A percentile compares a stretch with the other conserved stretches of the same genome.
phyloP scores from a whole-genome alignment of 805 yeast species.

The Wickerhamiella brachini region DNA sequence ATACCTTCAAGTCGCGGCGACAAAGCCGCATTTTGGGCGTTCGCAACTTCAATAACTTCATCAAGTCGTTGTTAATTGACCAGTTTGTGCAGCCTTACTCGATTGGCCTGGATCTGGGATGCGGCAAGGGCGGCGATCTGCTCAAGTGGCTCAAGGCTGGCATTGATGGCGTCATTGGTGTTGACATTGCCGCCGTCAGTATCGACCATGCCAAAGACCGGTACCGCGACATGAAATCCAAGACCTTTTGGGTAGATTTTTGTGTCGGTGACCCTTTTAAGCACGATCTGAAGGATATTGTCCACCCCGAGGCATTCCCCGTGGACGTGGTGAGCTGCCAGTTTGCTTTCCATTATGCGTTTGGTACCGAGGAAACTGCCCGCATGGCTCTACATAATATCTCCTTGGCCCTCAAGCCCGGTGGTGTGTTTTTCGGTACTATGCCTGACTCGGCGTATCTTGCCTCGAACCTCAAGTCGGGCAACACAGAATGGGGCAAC shows the following conservation, averaged over 20 bases:
- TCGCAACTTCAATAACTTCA: constrained; percentile 81
- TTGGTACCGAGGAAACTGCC: constrained; percentile 70
- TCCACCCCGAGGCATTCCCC: constrained; percentile 65
- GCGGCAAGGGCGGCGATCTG: constrained; percentile 98
- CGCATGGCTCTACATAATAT: constrained; percentile 62
- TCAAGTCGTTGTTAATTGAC: constrained; percentile 72
- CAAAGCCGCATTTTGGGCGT: constrained; percentile 75
- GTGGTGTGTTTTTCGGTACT: constrained; percentile 87
- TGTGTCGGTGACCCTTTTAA: constrained; percentile 90
- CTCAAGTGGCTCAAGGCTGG: constrained; percentile 72
- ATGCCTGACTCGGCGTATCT: constrained; percentile 74
- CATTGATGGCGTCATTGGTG: constrained; percentile 68
- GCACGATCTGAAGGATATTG: constrained; percentile 48
- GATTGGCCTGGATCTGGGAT: constrained; percentile 71
- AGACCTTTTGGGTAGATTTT: constrained; percentile 61
- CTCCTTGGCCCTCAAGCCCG: constrained; percentile 56
- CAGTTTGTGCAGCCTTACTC: constrained; percentile 44
- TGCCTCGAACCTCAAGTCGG: constrained; percentile 37
- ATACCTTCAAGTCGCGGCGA: constrained; percentile 45
- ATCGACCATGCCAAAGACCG: constrained; percentile 73
- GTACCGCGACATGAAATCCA: constrained; percentile 39
- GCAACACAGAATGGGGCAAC: constrained; percentile 68
- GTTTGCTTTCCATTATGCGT: constrained; percentile 90
- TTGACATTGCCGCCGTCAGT: constrained; percentile 84
- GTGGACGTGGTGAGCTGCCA: constrained; percentile 84